These are phyloP conservation scores for Colletotrichum shisoi DNA, from an alignment of 2,329 filamentous ascomycete species.

Conservation along the genomic window DNA sequence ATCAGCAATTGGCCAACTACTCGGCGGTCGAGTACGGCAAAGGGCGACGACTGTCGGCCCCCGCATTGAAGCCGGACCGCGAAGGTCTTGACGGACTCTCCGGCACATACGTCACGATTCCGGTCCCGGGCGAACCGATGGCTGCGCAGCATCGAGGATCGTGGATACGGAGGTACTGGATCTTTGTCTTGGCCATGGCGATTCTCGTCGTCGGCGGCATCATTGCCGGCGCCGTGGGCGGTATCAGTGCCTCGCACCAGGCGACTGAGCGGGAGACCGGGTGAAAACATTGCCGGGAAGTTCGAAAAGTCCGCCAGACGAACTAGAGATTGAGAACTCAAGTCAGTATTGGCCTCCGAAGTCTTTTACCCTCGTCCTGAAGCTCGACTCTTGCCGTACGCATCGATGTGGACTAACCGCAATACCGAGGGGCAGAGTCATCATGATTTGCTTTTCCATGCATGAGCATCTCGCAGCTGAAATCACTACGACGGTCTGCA, in stretches of 20 bases:
- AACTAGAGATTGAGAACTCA: background rate
- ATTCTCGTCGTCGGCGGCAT: constrained; percentile 29
- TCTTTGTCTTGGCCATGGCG: constrained; percentile 30
- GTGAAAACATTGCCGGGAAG: background rate
- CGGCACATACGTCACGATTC: constrained; percentile 25
- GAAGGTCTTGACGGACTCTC: constrained; percentile 13
- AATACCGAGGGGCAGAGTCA: background rate
- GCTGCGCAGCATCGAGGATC: background rate
- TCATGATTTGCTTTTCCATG: too few species aligned
- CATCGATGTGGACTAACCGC: background rate
- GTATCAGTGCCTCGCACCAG: constrained; percentile 21
- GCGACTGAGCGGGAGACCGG: background rate
- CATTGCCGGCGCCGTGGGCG: constrained; percentile 31
- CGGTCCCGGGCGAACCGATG: constrained; percentile 10
- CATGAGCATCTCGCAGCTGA: background rate
- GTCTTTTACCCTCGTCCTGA: background rate
- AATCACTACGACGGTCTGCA: background rate
- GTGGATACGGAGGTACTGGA: constrained; percentile 34
- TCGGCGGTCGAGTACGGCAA: constrained; percentile 4
- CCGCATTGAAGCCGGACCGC: constrained; percentile 9
- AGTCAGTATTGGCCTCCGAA: background rate
- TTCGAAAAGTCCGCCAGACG: background rate
- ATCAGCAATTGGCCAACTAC: constrained; percentile 3
- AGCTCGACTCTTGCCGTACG: too few species aligned
- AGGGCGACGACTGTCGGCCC: background rate